Evolutionary conservation across 768 basidiomycete species (phyloP).

Genomic region (Lentinula sp.): DNA sequence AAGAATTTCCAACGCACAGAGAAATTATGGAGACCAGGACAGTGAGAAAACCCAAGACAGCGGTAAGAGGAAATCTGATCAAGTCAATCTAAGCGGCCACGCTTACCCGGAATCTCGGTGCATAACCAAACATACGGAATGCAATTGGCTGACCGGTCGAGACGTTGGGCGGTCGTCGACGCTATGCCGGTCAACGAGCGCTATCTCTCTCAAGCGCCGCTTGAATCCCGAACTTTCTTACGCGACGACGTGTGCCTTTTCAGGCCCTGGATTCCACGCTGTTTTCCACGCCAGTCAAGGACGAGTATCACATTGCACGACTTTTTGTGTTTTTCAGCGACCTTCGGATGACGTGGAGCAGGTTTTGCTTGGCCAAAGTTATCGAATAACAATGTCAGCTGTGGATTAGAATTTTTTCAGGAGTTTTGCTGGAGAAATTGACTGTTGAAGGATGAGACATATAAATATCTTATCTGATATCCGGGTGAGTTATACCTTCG

Average conservation of each 20-base stretch:
- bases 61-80: conserved; percentile 29
- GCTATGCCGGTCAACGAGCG: no score
- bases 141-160: background rate
- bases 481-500: background rate
- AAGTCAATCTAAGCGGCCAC: conserved; percentile 25
- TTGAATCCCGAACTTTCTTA: background rate
- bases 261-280: background rate
- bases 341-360: background rate
- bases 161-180: background rate
- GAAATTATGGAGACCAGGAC: conserved; percentile 6
- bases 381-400: background rate
- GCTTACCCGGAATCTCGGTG: background rate
- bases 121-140: background rate
- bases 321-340: background rate
- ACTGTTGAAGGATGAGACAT: background rate
- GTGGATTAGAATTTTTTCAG: background rate
- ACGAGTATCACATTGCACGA: background rate
- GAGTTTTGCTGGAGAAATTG: background rate
- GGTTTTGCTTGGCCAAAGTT: background rate
- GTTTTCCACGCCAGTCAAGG: background rate
- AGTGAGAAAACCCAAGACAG: conserved; percentile 35
- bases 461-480: background rate
- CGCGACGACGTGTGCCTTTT: background rate
- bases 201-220: background rate
- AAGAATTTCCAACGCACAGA: conserved; percentile 14